Conservation (phyloP, 768 basidiomycete genomes). For the Lactarius psammicola region DNA sequence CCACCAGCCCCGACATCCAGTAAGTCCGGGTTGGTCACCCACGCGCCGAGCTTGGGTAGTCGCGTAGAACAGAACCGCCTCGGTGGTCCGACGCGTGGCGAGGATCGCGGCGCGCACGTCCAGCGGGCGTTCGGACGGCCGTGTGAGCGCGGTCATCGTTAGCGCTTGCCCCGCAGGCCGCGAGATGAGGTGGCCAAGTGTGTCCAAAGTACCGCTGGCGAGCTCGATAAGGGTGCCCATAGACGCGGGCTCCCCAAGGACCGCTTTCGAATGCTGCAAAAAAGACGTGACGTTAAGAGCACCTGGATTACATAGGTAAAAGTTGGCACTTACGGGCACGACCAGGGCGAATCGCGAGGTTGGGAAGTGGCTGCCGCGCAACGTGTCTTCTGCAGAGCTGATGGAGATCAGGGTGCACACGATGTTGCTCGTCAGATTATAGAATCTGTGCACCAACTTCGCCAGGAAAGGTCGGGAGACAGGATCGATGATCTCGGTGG, state of each 20-base stretch:
- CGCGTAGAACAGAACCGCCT: conserved; percentile 65
- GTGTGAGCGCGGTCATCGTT: conserved; percentile 35
- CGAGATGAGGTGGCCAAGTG: conserved; percentile 63
- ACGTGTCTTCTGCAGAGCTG: conserved; percentile 65
- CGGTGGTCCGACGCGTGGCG: conserved; percentile 61
- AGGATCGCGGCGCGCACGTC: conserved; percentile 56
- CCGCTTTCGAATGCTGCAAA: conserved; percentile 77
- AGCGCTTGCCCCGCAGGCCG: conserved; percentile 59
- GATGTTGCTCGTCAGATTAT: conserved; percentile 67
- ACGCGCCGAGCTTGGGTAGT: conserved; percentile 77
- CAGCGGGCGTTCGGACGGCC: conserved; percentile 43
- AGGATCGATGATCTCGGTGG: conserved; percentile 55
- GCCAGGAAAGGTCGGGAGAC: conserved; percentile 70
- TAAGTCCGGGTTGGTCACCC: conserved; percentile 71
- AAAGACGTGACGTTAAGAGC: not conserved
- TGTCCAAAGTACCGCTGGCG: conserved; percentile 72
- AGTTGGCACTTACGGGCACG: conserved; percentile 58
- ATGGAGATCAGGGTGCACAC: conserved; percentile 66
- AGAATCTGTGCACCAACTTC: conserved; percentile 67
- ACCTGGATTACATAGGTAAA: not conserved
- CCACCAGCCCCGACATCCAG: conserved; percentile 27
- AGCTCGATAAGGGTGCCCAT: conserved; percentile 86
- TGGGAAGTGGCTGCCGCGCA: conserved; percentile 71
- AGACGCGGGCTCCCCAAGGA: conserved; percentile 78
- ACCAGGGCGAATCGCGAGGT: conserved; percentile 63